Conservation (phyloP, 768 basidiomycete species). For the Roridomyces roridus region DNA sequence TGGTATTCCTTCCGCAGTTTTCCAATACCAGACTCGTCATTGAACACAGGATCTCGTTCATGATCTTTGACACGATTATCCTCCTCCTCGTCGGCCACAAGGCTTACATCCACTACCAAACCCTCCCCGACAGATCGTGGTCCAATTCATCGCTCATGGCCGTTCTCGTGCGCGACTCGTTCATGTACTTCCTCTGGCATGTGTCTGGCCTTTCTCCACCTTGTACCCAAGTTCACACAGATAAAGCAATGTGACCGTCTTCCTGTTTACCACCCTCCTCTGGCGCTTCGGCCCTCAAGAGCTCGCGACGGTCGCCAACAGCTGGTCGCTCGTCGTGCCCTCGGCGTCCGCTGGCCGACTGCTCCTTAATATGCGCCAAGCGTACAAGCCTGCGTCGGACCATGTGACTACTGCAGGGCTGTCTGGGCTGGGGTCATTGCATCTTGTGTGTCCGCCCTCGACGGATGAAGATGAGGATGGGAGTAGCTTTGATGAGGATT, state of each 20-base stretch:
- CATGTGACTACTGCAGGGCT: constrained; percentile 13
- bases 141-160: constrained; percentile 10
- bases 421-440: constrained; percentile 17
- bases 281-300: constrained; percentile 19
- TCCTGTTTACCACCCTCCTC: constrained; percentile 20
- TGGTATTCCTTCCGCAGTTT: constrained; percentile 8
- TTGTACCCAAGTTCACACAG: too few relatives aligned
- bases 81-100: constrained; percentile 18
- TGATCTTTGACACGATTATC: constrained; percentile 22
- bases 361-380: constrained; percentile 19
- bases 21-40: not conserved
- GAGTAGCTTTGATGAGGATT: not conserved
- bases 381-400: constrained; percentile 9
- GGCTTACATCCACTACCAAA: constrained; percentile 22
- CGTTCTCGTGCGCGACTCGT: constrained; percentile 20
- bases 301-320: constrained; percentile 22
- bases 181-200: constrained; percentile 21
- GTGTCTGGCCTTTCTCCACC: not conserved
- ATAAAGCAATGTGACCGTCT: constrained; percentile 15
- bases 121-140: constrained; percentile 18
- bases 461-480: not conserved
- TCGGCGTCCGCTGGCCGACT: constrained; percentile 21
- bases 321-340: constrained; percentile 24
- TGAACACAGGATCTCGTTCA: constrained; percentile 19
- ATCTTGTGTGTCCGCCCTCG: constrained; percentile 8